A percentile compares a stretch with the other conserved stretches of the same genome.
phyloP scores from a whole-genome alignment of 2,329 filamentous ascomycete genomes.

The Cryphonectria parasitica region DNA sequence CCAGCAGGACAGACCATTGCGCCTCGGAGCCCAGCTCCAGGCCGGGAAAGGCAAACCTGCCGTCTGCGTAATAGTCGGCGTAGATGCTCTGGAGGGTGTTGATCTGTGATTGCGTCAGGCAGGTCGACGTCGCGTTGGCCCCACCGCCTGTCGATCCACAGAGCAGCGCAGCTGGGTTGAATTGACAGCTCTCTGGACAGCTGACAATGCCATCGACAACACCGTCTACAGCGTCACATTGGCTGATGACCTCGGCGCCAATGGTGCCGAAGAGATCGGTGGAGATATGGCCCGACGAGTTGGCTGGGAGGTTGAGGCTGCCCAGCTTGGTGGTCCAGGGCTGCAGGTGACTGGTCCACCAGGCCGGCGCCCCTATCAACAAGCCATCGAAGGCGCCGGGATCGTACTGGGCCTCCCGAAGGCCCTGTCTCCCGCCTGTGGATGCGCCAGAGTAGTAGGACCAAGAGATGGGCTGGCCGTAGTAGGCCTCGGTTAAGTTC shows the following conservation, averaged over 20 bases:
- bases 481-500: conserved; percentile 53
- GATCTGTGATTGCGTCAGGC: conserved; percentile 40
- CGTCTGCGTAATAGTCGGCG: conserved; percentile 31
- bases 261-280: conserved; percentile 46
- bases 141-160: conserved; percentile 24
- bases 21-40: conserved; percentile 51
- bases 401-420: conserved; percentile 55
- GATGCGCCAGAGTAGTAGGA: conserved; percentile 63
- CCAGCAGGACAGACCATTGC: conserved; percentile 33
- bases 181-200: conserved; percentile 29
- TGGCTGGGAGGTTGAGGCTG: conserved; percentile 49
- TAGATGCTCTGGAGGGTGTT: conserved; percentile 37
- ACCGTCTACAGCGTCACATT: conserved; percentile 47
- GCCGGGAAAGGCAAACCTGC: conserved; percentile 37
- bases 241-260: conserved; percentile 42
- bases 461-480: conserved; percentile 46
- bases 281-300: conserved; percentile 46
- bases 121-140: conserved; percentile 16
- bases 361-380: conserved; percentile 53
- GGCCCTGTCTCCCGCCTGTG: conserved; percentile 62
- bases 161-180: conserved; percentile 40
- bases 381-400: conserved; percentile 62
- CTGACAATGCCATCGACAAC: conserved; percentile 47
- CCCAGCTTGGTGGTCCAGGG: conserved; percentile 44
- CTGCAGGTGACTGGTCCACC: conserved; percentile 46